Base-by-base conservation (phyloP, 2,329 filamentous ascomycete genomes). In the Cladophialophora bantiana region DNA sequence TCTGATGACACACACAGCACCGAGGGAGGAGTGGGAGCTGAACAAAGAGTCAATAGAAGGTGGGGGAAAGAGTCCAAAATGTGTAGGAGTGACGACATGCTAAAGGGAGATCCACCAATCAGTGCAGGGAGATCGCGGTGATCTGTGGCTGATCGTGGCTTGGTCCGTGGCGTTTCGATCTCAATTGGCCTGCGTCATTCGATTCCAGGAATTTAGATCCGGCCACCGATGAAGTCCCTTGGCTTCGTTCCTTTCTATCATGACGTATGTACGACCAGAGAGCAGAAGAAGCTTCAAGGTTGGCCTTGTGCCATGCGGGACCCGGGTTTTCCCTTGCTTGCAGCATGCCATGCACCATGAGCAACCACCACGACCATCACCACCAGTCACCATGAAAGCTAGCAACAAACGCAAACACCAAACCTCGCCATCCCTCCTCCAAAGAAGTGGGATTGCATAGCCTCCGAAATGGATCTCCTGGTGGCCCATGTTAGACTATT, bases 231-330 rank as follows among this genome's bases (percentile, higher is more conserved):
- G 13, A 48, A 48, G 38, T 18, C 31, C 9, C 32, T n/a, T 36
- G 31, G 20, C 38, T 32, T 18, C 18, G 4, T 48, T 45, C 18
- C 13, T 55, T 20, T 9, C 7, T 38, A 38, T 32, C 45, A 53
- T 61, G 59, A 61, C 59, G 59, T 50, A 61, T 20, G n/a, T 26
- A 20, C 42, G 7, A 50, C 45, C 18, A 50, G 26, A 26, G 26
- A 26, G 18, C 45, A 50, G 12, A 26, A 31, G n/a, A 10, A 20
- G 42, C 45, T 12, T 26, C 45, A 31, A 26, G n/a, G 18, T 26
- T 31, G 2, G 45, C 20, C 26, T 31, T 50, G 45, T 50, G 45
- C 45, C 20, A 50, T 50, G 45, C 26, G 45, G 26, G 3, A 4
- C 20, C 45, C 20, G 45, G 45, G 45, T 50, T 50, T 5, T 50